Base-by-base conservation (phyloP, 1,284 basidiomycete species). In the Cryptococcus neoformans region DNA sequence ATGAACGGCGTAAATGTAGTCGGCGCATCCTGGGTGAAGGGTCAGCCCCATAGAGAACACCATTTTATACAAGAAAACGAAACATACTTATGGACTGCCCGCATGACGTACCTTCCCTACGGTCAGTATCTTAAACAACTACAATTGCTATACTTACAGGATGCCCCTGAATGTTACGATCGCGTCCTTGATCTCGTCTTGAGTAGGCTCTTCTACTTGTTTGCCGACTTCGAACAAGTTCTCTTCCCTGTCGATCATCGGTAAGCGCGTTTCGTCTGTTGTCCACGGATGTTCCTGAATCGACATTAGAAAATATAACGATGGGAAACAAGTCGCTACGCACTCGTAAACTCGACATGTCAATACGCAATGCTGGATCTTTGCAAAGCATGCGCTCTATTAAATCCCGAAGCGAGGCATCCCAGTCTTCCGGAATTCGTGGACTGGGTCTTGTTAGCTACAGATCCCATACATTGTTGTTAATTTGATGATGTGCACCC, bases 251-350 rank as follows among this genome's bases (percentile, higher is more conserved):
- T 62, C 53, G 2, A 78, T 77, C 63, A 81, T 70, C 9, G 76
- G 75, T 17, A 73, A 60, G 16, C 62, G 34, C 2, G 76, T 77
- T 36, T 68, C 51, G 8, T 64, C 55, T 2, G 77, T 80, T 16
- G 79, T 64, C 80, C 80, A 82, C 0, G 72, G 55, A 59, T 81
- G 79, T 45, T 70, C 64, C 77, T 79, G 36, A 12, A 39, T 5
- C 17, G 16, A 35, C 49, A 21, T 21, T 10, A 47, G 44, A 16
- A 16, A 21, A n/a, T 40, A 36, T 39, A 11, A 16, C 12, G 16
- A 17, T 3, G 28, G 9, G 11, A 8, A 14, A 48, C 7, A 49
- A 11, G 49, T 10, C 46, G 44, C n/a, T 17, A 64, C 74, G 53
- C 35, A 76, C 76, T 53, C 77, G 66, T 1, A 82, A 63, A 8